Percentiles rank a stretch among this genome's conserved stretches.
phyloP scores from a whole-genome alignment of 768 basidiomycete species.

The Lyophyllum decastes region DNA sequence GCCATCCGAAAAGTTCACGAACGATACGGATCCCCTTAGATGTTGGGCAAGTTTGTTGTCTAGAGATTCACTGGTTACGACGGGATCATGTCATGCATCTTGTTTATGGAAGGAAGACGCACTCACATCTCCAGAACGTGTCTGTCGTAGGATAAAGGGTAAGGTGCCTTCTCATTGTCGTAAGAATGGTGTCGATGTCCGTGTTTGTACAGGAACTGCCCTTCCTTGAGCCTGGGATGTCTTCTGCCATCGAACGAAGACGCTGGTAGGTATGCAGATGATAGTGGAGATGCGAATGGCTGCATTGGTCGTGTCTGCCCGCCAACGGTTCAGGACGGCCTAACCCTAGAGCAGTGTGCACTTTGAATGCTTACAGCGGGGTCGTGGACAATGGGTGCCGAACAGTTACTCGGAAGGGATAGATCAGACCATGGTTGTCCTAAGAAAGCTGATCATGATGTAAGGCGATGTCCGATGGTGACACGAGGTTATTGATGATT shows the following conservation, averaged over 20 bases:
- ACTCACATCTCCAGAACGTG: slow-evolving; percentile 65
- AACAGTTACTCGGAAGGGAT: background rate
- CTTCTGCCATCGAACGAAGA: slow-evolving; percentile 38
- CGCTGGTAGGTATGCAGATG: slow-evolving; percentile 14
- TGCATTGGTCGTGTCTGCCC: slow-evolving; percentile 17
- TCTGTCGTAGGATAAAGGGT: slow-evolving; percentile 73
- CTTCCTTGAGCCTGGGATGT: slow-evolving; percentile 49
- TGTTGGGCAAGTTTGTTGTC: slow-evolving; percentile 52
- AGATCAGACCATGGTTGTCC: slow-evolving; percentile 16
- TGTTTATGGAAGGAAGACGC: background rate
- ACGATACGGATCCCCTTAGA: slow-evolving; percentile 57
- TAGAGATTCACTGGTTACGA: slow-evolving; percentile 47
- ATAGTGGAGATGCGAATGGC: slow-evolving; percentile 19
- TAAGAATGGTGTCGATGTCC: slow-evolving; percentile 69
- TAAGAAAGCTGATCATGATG: slow-evolving; percentile 12
- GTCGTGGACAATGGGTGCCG: background rate
- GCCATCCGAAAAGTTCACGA: slow-evolving; percentile 53
- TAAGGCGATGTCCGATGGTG: slow-evolving; percentile 15
- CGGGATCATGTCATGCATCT: background rate
- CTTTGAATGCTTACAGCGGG: background rate
- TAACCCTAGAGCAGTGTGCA: background rate
- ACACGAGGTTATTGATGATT: slow-evolving; percentile 8
- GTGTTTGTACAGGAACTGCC: slow-evolving; percentile 57
- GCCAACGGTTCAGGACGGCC: background rate
- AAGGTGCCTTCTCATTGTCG: slow-evolving; percentile 76